Conservation (phyloP, 1,284 basidiomycete genomes). For the Trichosporon ovoides region DNA sequence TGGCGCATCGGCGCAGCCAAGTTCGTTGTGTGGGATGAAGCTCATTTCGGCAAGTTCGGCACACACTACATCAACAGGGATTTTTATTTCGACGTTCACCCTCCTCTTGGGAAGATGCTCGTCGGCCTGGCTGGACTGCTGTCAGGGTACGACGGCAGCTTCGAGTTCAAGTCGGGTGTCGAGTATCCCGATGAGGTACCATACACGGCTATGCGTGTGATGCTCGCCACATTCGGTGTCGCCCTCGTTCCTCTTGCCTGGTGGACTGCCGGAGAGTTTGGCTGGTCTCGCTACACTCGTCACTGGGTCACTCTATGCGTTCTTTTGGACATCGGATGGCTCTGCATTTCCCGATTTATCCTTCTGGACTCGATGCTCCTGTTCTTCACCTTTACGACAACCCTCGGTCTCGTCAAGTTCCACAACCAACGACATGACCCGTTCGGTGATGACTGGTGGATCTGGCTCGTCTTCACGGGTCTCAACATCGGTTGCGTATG, state of each 20-base stretch:
- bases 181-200: conserved; percentile 79
- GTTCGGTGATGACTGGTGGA: conserved; percentile 94
- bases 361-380: conserved; percentile 95
- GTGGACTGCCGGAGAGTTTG: conserved; percentile 93
- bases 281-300: conserved; percentile 81
- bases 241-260: conserved; percentile 92
- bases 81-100: conserved; percentile 68
- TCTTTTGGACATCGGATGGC: conserved; percentile 86
- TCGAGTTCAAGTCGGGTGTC: conserved; percentile 91
- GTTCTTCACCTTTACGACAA: conserved; percentile 95
- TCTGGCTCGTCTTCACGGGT: conserved; percentile 87
- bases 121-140: conserved; percentile 88
- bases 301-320: conserved; percentile 94
- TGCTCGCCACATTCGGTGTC: conserved; percentile 90
- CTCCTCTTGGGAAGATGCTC: conserved; percentile 97
- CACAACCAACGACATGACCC: conserved; percentile 90
- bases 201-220: conserved; percentile 89
- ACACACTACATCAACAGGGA: conserved; percentile 72
- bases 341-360: conserved; percentile 94
- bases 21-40: conserved; percentile 96
- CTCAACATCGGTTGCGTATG: conserved; percentile 92
- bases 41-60: conserved; percentile 97
- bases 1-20: conserved; percentile 86
- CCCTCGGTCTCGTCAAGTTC: conserved; percentile 92
- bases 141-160: conserved; percentile 83